Evolutionary conservation across 345 rosid species (phyloP), one percentile per base, ranked within the genome.

Genomic region (Heritiera fomes): DNA sequence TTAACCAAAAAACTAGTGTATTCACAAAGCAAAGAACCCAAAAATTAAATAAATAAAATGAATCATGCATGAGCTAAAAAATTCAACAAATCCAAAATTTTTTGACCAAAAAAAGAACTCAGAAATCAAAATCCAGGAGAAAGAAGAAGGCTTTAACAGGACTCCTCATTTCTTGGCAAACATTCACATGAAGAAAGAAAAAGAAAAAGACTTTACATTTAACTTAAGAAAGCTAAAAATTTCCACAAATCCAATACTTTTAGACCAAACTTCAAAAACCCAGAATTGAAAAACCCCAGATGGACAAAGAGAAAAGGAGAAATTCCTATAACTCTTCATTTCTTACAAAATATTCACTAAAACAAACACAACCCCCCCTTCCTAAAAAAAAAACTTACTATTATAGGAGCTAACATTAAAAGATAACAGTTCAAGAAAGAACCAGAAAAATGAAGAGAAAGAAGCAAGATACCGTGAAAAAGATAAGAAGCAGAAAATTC

Each of bases 401-500:
- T 75, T 38, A 52, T 28, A 76, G 18, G 58, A 64, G 71, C 71
- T 34, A 20, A 20, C 41, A 40, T 47, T 65, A 28, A 49, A 34
- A 30, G 14, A 63, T 7, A 71, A 53, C 0, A 15, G 17, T 53
- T 47, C 0, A 10, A 15, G 6, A n/a, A 18, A 70, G 49, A 46
- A 32, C 45, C 68, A 60, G 50, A 72, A 47, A 18, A 38, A 20
- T 32, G 15, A 38, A 0, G 56, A 73, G 38, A 13, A 52, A 13
- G n/a, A 50, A 59, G 49, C 55, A 59, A 61, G 1, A 34, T 14
- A n/a, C 65, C 18, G 55, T 32, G 5, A 70, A 47, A 55, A 40
- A 52, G 73, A 46, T 53, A 62, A n/a, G 38, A 53, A 30, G 7
- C 70, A 58, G 58, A 77, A 67, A 63, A 59, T 41, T 72, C 59